Evolutionary conservation across 768 basidiomycete genomes (phyloP).

Genomic region (Boletus sp.): DNA sequence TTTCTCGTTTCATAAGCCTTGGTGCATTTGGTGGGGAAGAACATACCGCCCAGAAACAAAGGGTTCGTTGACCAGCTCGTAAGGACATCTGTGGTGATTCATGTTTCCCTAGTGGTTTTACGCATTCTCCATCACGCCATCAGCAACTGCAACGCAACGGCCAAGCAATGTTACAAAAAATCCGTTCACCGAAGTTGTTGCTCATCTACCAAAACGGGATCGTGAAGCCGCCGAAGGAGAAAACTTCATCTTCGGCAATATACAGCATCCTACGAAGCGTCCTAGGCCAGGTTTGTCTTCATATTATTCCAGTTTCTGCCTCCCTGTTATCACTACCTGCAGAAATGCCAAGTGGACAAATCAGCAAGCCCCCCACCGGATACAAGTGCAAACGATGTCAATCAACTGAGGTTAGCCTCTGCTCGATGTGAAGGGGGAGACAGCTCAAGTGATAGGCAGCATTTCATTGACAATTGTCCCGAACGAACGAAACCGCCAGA

Average conservation of each 20-base stretch:
- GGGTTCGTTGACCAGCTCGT: constrained; percentile 51
- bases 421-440: background rate
- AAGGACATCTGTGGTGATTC: constrained; percentile 4
- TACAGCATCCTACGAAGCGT: constrained; percentile 57
- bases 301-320: background rate
- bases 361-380: constrained; percentile 61
- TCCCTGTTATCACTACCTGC: background rate
- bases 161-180: constrained; percentile 71
- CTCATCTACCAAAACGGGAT: constrained; percentile 51
- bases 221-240: constrained; percentile 47
- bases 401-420: constrained; percentile 58
- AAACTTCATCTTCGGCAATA: constrained; percentile 70
- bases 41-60: constrained; percentile 68
- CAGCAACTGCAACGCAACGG: constrained; percentile 37
- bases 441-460: constrained; percentile 40
- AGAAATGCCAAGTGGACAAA: constrained; percentile 36
- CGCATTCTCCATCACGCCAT: constrained; percentile 82
- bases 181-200: constrained; percentile 52
- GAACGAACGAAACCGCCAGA: constrained; percentile 75
- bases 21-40: constrained; percentile 80
- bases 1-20: constrained; percentile 77
- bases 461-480: constrained; percentile 76
- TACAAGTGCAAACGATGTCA: constrained; percentile 80
- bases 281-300: constrained; percentile 48
- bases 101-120: constrained; percentile 82